These are phyloP conservation scores for Aristolochia californica DNA, from an alignment of 164 flowering plant genomes.

Conservation along the genomic window DNA sequence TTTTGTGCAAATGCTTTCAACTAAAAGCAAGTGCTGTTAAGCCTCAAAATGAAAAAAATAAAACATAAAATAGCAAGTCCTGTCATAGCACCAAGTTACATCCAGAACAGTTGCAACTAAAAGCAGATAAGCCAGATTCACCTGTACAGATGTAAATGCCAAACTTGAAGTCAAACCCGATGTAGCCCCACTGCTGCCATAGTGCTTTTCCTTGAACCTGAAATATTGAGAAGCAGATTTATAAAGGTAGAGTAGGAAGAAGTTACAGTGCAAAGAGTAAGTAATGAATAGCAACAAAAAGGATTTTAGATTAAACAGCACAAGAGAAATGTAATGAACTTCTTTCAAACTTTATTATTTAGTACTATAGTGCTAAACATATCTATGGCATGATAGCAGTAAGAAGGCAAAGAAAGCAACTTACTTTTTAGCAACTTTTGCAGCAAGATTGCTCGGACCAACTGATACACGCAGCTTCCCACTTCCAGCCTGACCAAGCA, in stretches of 20 bases:
- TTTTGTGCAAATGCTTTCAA: background rate
- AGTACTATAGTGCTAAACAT: background rate
- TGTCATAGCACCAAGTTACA: background rate
- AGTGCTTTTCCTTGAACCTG: slow-evolving; percentile 82
- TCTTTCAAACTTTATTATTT: background rate
- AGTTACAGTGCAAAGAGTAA: background rate
- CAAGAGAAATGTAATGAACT: background rate
- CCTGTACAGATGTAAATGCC: slow-evolving; percentile 99
- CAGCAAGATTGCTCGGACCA: slow-evolving; percentile 86
- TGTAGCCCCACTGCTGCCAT: slow-evolving; percentile 88
- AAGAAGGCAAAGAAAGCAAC: slow-evolving; percentile 6
- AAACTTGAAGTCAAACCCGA: slow-evolving; percentile 87
- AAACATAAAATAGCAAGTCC: too few species aligned
- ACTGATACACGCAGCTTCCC: slow-evolving; percentile 87
- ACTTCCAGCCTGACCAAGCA: slow-evolving; percentile 99
- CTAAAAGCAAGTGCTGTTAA: too few species aligned
- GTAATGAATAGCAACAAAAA: background rate
- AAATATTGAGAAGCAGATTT: slow-evolving; percentile 2
- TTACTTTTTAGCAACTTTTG: slow-evolving; percentile 93
- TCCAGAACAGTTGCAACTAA: background rate
- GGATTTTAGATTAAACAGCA: background rate
- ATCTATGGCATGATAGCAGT: background rate
- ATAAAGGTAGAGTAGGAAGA: background rate
- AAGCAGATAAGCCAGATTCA: slow-evolving; percentile 14
- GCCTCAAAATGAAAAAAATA: too few species aligned